Evolutionary conservation across 371 early-diverging fungal species (phyloP).

Genomic region (Fennellomyces sp.): DNA sequence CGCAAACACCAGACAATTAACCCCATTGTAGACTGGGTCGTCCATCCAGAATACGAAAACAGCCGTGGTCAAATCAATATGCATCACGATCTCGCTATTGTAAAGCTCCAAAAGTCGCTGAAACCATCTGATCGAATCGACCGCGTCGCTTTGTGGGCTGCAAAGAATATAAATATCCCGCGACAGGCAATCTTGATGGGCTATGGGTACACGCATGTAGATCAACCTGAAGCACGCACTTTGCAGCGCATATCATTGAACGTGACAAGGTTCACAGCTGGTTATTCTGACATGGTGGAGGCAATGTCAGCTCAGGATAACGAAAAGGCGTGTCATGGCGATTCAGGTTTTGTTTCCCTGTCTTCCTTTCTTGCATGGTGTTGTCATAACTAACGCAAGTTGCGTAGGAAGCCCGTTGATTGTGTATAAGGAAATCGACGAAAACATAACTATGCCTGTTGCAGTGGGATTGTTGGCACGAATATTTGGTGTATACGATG

Average conservation of each 20-base stretch:
- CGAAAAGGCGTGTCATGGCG: conserved; percentile 43
- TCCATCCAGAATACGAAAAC: conserved; percentile 38
- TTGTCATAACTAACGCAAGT: not conserved
- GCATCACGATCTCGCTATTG: conserved; percentile 42
- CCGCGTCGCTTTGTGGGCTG: conserved; percentile 38
- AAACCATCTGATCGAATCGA: conserved; percentile 18
- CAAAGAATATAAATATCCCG: not conserved
- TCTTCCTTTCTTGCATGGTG: no score
- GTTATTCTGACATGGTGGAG: conserved; percentile 21
- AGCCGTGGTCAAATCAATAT: conserved; percentile 20
- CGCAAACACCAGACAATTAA: conserved; percentile 26
- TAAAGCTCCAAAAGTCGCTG: conserved; percentile 29
- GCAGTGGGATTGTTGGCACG: conserved; percentile 33
- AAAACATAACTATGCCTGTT: conserved; percentile 19
- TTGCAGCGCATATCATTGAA: conserved; percentile 27
- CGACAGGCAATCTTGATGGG: conserved; percentile 34
- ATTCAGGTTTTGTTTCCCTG: conserved; percentile 30
- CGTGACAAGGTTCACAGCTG: conserved; percentile 23
- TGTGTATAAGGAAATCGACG: conserved; percentile 8
- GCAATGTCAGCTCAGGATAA: conserved; percentile 22
- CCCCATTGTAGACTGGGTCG: conserved; percentile 30
- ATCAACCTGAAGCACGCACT: conserved; percentile 18
- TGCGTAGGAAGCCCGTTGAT: conserved; percentile 22
- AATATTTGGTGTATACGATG: conserved; percentile 45
- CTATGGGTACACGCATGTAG: conserved; percentile 28